Conservation (phyloP, 331 rosid genomes). For the Telfairia occidentalis region DNA sequence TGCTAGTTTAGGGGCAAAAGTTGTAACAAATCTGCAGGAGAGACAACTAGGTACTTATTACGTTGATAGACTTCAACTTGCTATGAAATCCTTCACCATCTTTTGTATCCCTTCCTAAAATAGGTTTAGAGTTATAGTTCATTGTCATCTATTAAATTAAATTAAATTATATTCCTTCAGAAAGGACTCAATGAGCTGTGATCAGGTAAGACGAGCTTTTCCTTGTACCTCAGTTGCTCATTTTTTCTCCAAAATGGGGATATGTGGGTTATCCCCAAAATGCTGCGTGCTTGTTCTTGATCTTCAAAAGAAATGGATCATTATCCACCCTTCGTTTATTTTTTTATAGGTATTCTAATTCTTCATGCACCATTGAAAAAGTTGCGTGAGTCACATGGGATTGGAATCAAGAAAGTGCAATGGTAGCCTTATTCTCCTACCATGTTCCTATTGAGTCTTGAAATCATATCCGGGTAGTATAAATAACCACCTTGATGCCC, state of each 20-base stretch:
- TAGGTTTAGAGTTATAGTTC: neutral
- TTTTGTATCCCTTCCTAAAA: neutral
- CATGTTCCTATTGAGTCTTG: neutral
- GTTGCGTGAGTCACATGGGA: neutral
- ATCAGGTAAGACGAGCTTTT: too few species aligned
- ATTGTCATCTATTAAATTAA: neutral
- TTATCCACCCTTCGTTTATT: too few species aligned
- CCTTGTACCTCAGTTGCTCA: neutral
- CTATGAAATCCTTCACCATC: neutral
- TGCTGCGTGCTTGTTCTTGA: neutral
- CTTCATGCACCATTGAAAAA: neutral
- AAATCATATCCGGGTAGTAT: neutral
- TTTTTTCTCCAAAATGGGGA: neutral
- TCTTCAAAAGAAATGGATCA: neutral
- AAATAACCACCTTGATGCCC: neutral
- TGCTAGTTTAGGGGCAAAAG: neutral
- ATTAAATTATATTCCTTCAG: too few species aligned
- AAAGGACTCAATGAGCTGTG: neutral
- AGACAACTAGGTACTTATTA: neutral
- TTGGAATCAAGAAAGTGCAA: neutral
- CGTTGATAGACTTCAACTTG: neutral
- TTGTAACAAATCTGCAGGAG: neutral
- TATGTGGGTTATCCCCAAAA: neutral
- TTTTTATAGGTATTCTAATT: neutral
- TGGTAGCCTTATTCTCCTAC: neutral